Percentiles rank a stretch among this genome's conserved stretches.
Conservation (phyloP, 495 filamentous ascomycete genomes). For the Lasiosphaeria hispida region DNA sequence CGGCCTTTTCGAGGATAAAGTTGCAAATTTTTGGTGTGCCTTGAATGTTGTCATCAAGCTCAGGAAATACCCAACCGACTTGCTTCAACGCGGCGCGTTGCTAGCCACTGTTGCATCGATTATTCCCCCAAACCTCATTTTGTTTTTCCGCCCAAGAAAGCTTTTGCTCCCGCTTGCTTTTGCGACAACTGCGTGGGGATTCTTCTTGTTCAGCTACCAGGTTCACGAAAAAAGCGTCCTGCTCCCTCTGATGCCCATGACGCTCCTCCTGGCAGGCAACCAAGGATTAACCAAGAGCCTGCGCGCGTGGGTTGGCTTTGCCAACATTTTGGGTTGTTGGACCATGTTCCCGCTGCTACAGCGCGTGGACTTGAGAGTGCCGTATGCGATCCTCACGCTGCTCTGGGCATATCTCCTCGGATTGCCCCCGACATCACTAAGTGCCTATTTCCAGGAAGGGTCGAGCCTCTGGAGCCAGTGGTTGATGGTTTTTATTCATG, state of each 20-base stretch:
- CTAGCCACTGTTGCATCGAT: slow-evolving; percentile 74
- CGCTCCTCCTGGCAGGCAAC: slow-evolving; percentile 72
- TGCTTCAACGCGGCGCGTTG: slow-evolving; percentile 77
- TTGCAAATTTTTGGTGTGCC: slow-evolving; percentile 96
- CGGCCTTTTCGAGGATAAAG: slow-evolving; percentile 96
- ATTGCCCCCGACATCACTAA: slow-evolving; percentile 71
- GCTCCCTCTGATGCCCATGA: slow-evolving; percentile 88
- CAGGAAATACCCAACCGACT: slow-evolving; percentile 58
- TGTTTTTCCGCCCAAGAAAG: slow-evolving; percentile 75
- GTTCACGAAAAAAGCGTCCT: slow-evolving; percentile 97
- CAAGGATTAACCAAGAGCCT: slow-evolving; percentile 70
- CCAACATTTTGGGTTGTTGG: slow-evolving; percentile 88
- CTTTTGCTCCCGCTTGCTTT: slow-evolving; percentile 75
- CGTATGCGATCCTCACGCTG: slow-evolving; percentile 77
- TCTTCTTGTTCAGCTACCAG: slow-evolving; percentile 95
- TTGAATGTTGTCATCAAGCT: slow-evolving; percentile 87
- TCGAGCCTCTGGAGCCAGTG: slow-evolving; percentile 46
- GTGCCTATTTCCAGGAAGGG: slow-evolving; percentile 57
- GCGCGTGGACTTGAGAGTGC: slow-evolving; percentile 77
- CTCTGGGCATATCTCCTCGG: slow-evolving; percentile 91
- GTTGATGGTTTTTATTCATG: slow-evolving; percentile 65
- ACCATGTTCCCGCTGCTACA: slow-evolving; percentile 89
- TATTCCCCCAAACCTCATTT: slow-evolving; percentile 68
- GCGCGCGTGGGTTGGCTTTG: slow-evolving; percentile 88
- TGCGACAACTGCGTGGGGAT: slow-evolving; percentile 85